A percentile compares a stretch with the other conserved stretches of the same genome.
These are phyloP conservation scores for Wallacemonas sp. DNA, from an alignment of 208 protist species.

Conservation along the genomic window DNA sequence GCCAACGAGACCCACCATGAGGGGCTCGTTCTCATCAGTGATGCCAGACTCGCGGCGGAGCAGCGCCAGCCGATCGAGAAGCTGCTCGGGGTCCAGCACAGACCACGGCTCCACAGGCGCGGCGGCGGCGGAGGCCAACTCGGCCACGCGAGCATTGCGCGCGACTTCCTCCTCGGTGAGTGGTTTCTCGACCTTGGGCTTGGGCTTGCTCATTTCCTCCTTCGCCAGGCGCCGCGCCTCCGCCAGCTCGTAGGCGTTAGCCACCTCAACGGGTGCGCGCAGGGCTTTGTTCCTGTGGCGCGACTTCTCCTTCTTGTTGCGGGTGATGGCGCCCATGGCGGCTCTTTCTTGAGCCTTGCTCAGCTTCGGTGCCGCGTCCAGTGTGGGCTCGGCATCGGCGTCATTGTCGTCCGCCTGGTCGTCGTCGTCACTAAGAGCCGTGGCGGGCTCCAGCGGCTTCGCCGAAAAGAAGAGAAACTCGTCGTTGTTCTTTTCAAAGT, in stretches of 20 bases:
- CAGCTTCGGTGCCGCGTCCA: conserved; percentile 16
- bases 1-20: conserved; percentile 95
- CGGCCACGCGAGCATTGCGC: conserved; percentile 44
- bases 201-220: conserved; percentile 33
- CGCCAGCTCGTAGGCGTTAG: conserved; percentile 73
- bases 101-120: conserved; percentile 38
- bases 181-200: conserved; percentile 36
- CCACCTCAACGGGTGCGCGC: conserved; percentile 68
- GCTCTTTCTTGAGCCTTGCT: conserved; percentile 38
- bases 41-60: conserved; percentile 43
- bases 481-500: conserved; percentile 84
- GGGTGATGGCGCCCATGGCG: conserved; percentile 27
- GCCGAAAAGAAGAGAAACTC: conserved; percentile 94
- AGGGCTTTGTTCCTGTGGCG: conserved; percentile 78
- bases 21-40: conserved; percentile 25
- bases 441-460: conserved; percentile 29
- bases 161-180: conserved; percentile 66
- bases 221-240: conserved; percentile 44
- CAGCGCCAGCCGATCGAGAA: conserved; percentile 75
- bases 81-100: conserved; percentile 67
- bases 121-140: conserved; percentile 9
- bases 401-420: conserved; percentile 22
- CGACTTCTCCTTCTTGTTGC: conserved; percentile 53
- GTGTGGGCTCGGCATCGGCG: conserved; percentile 8
- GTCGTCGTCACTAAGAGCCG: conserved; percentile 28